Conservation (phyloP, 1,284 basidiomycete species). For the Afroboletus lepidellus region DNA sequence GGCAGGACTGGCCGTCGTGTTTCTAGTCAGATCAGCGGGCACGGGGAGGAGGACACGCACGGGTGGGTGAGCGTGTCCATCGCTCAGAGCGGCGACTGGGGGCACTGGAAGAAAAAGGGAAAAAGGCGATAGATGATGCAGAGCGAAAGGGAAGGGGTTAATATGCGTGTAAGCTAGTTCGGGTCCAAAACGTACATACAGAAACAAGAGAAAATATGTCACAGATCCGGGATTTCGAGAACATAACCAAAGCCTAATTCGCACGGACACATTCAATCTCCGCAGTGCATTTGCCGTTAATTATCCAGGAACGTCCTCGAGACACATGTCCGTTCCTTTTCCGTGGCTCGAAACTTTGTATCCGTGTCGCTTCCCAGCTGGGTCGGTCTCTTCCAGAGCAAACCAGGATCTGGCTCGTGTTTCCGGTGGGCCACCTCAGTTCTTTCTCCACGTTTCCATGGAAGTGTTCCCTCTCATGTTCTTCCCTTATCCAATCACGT, state of each 20-base stretch:
- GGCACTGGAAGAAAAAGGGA: conserved; percentile 1
- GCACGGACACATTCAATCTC: conserved; percentile 36
- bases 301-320: conserved; percentile 37
- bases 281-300: conserved; percentile 31
- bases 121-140: conserved; percentile 9
- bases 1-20: conserved; percentile 13
- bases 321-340: conserved; percentile 19
- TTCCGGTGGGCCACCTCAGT: not conserved
- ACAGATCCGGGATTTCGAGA: conserved; percentile 41
- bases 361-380: conserved; percentile 18
- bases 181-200: conserved; percentile 40
- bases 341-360: conserved; percentile 27
- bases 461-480: conserved; percentile 11
- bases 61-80: conserved; percentile 22
- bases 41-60: conserved; percentile 17
- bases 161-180: conserved; percentile 38
- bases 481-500: conserved; percentile 17
- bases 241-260: conserved; percentile 39
- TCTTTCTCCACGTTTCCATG: conserved; percentile 23
- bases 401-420: not conserved
- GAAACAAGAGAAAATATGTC: conserved; percentile 42
- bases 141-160: conserved; percentile 29
- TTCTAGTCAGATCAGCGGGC: conserved; percentile 19
- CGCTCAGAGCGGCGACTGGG: conserved; percentile 3
- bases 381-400: not conserved